These are phyloP conservation scores for Colletotrichum somersetense DNA, from an alignment of 2,329 filamentous ascomycete species.

Conservation along the genomic window DNA sequence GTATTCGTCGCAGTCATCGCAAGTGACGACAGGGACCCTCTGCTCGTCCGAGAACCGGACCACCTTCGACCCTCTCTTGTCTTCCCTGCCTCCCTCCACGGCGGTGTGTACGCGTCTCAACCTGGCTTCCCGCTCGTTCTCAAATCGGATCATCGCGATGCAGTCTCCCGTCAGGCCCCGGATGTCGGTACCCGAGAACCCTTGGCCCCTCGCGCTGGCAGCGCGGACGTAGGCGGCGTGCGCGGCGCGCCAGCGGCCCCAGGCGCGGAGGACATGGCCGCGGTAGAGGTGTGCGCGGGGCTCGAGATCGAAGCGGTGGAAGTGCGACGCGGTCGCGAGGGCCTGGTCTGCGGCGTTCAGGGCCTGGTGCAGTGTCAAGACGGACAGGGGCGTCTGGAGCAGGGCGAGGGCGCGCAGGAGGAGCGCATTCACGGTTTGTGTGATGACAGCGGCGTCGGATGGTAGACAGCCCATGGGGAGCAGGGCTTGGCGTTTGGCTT, in stretches of 20 bases:
- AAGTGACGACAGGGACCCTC: background rate
- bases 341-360: conserved; percentile 43
- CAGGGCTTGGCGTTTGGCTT: background rate
- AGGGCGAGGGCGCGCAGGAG: conserved; percentile 38
- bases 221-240: conserved; percentile 44
- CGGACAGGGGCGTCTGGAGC: conserved; percentile 33
- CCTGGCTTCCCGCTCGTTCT: conserved; percentile 4
- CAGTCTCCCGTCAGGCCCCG: conserved; percentile 35
- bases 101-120: background rate
- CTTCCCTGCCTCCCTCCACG: background rate
- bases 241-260: conserved; percentile 44
- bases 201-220: conserved; percentile 37
- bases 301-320: conserved; percentile 40
- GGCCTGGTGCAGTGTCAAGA: conserved; percentile 35
- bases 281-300: conserved; percentile 45
- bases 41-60: conserved; percentile 23
- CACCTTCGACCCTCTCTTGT: conserved; percentile 1
- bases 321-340: conserved; percentile 37
- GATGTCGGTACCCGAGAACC: conserved; percentile 29
- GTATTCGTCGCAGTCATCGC: background rate
- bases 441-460: conserved; percentile 38
- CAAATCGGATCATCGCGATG: conserved; percentile 25
- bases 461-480: conserved; percentile 35
- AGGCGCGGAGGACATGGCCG: conserved; percentile 45
- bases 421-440: conserved; percentile 40